Percentiles rank a stretch among this genome's conserved stretches.
phyloP scores from a whole-genome alignment of 1,284 basidiomycete genomes.

The Rhodotorula mucilaginosa region DNA sequence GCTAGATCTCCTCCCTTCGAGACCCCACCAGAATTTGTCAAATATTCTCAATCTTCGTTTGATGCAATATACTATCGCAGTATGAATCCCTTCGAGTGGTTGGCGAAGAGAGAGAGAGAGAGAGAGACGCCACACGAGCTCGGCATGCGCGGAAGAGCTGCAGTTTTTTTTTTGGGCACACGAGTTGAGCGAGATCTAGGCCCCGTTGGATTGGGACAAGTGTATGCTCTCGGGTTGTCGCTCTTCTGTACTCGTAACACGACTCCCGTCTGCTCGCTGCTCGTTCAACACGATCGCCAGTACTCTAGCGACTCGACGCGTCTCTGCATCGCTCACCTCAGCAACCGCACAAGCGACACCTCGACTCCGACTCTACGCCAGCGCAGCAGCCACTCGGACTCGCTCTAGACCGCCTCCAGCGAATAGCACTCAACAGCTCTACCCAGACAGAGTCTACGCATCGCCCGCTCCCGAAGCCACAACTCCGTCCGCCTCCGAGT shows the following conservation, averaged over 20 bases:
- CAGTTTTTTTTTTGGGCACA: too few species aligned
- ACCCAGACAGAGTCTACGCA: not conserved
- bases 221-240: not conserved
- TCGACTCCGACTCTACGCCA: not conserved
- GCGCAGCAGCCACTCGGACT: not conserved
- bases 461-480: constrained; percentile 12
- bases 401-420: not conserved
- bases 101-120: too few species aligned
- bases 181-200: too few species aligned
- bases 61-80: too few species aligned
- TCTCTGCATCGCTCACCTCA: not conserved
- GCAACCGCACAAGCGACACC: not conserved
- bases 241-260: not conserved
- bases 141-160: too few species aligned
- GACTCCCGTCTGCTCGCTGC: not conserved
- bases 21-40: too few species aligned
- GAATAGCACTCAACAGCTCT: not conserved
- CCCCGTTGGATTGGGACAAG: too few species aligned
- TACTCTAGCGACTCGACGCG: not conserved
- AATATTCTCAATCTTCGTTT: too few species aligned
- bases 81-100: too few species aligned
- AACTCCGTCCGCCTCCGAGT: not conserved
- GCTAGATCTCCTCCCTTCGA: too few species aligned
- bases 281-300: constrained; percentile 15
- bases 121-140: too few species aligned